phyloP scores from a whole-genome alignment of 192 early-diverging fungal species.

The Coemansia sp. region DNA sequence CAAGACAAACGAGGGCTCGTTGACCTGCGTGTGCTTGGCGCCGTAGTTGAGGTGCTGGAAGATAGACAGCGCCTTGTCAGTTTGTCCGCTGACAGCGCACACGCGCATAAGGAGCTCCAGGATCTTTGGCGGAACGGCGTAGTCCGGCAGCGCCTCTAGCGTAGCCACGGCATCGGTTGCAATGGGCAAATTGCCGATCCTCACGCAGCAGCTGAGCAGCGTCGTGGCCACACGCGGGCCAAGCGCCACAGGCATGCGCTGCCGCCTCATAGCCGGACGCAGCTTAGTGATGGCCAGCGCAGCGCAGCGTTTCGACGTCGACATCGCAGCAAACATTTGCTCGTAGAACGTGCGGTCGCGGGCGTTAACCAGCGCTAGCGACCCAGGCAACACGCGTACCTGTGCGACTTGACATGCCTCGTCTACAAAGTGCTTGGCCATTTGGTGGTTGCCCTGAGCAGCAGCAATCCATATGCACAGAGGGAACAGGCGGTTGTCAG shows the following conservation, averaged over 20 bases:
- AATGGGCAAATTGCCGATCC: constrained; percentile 13
- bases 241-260: not conserved
- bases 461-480: constrained; percentile 22
- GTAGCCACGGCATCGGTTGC: constrained; percentile 8
- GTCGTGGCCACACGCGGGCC: constrained; percentile 17
- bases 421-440: not conserved
- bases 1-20: constrained; percentile 24
- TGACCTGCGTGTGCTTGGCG: not conserved
- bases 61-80: constrained; percentile 8
- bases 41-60: constrained; percentile 36
- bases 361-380: constrained; percentile 24
- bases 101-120: constrained; percentile 49
- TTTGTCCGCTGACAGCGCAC: constrained; percentile 13
- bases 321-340: constrained; percentile 18
- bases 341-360: constrained; percentile 16
- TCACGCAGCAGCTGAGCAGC: constrained; percentile 40
- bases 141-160: not conserved
- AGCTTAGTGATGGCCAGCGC: constrained; percentile 7
- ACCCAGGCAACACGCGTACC: constrained; percentile 9
- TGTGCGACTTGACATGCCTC: constrained; percentile 2
- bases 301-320: constrained; percentile 16
- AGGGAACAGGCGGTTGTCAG: constrained; percentile 32
- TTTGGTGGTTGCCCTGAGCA: constrained; percentile 9
- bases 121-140: constrained; percentile 8
- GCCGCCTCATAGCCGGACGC: constrained; percentile 12